Evolutionary conservation across 352 stramenopile genomes (phyloP).

Genomic region (Phytopythium delawarense): DNA sequence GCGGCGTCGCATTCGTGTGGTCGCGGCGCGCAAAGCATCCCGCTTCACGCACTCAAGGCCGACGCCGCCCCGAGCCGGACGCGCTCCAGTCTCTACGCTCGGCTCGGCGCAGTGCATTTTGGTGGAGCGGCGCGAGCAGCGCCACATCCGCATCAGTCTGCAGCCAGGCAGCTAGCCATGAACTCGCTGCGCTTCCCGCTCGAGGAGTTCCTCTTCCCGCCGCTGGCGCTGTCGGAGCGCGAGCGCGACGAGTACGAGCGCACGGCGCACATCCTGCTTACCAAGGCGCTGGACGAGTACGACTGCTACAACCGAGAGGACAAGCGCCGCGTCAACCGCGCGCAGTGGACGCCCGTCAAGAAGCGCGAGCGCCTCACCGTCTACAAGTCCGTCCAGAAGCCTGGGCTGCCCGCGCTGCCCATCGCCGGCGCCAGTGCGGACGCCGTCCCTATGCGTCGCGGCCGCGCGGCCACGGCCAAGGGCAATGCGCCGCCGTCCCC

Average conservation of each 20-base stretch:
- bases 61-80: too few relatives aligned
- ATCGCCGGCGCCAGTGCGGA: not conserved
- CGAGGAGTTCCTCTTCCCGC: slow-evolving; percentile 32
- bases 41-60: too few relatives aligned
- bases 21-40: too few relatives aligned
- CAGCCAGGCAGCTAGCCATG: not conserved
- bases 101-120: not conserved
- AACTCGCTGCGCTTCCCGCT: slow-evolving; percentile 25
- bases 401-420: not conserved
- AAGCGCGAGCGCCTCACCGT: slow-evolving; percentile 36
- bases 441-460: not conserved
- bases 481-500: slow-evolving; percentile 7
- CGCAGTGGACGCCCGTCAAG: slow-evolving; percentile 41
- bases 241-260: slow-evolving; percentile 25
- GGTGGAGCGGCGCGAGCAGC: not conserved
- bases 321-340: slow-evolving; percentile 23
- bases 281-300: slow-evolving; percentile 30
- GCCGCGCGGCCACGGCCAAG: slow-evolving; percentile 1
- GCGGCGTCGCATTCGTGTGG: not conserved
- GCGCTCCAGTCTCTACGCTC: too few relatives aligned
- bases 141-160: not conserved
- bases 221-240: slow-evolving; percentile 19
- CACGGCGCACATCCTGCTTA: slow-evolving; percentile 24
- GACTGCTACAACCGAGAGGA: slow-evolving; percentile 25
- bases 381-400: slow-evolving; percentile 7